Evolutionary conservation across 2,329 filamentous ascomycete species (phyloP), one percentile per base, ranked within the genome.

Genomic region (Fusarium tricinctum): DNA sequence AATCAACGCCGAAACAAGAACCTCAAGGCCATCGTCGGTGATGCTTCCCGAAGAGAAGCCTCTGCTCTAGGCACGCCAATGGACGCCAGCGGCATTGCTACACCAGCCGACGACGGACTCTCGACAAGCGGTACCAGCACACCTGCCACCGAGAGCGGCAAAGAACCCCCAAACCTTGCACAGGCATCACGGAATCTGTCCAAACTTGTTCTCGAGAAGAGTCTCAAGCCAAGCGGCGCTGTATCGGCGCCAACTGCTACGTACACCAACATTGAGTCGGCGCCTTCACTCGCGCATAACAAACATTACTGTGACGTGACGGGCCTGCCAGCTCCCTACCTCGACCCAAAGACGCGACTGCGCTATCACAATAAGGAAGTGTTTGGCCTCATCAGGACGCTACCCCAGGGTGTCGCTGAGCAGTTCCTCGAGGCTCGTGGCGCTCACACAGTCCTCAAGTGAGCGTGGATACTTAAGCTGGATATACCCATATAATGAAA

Each of bases 1-100:
- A 93, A 95, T 70, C 91, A 94, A 80, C 94, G 96, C 51, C 93
- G 96, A 80, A 99, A 99, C 88, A 99, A 99, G 85, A 98, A 97
- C 80, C 91, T 98, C 81, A 98, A 98, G 81, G 93, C 97, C 74
- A 96, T 99, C 66, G 86, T 99, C 64, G 92, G 93, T 62, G 96
- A 99, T 75, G 92, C 92, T 14, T 89, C 92, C 22, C 91, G 93
- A 72, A 93, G 92, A 76, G 95, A 98, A 83, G 93, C 93, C n/a
- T 97, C 94, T 5, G 86, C 92, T 35, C 85, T 94, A 75, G 93
- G 91, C 17, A 97, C 88, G 2, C 86, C 93, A 0, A 91, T 92
- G 77, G 92, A 93, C 78, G 77, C 81, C 71, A 94, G 91, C 75
- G 94, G 94, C 70, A 86, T 89, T 53, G 92, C 87, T 8, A 97